These are phyloP conservation scores for Sphaerosporella brunnea DNA, from an alignment of 495 filamentous ascomycete species.

Conservation along the genomic window DNA sequence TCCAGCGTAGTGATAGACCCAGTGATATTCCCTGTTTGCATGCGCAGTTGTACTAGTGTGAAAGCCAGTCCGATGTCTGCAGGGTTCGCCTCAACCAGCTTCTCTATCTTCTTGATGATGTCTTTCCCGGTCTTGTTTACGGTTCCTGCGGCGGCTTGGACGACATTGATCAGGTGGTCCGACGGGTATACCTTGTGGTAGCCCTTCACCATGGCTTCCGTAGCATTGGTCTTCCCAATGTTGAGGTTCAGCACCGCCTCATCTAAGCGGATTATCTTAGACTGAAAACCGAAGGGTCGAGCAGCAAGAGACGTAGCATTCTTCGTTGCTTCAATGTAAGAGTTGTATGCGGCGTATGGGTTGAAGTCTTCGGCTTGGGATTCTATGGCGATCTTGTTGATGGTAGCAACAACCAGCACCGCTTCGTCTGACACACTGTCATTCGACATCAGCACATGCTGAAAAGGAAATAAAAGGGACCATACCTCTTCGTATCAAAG, in stretches of 20 bases:
- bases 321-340: constrained; percentile 28
- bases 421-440: constrained; percentile 59
- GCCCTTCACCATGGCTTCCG: constrained; percentile 27
- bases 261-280: constrained; percentile 49
- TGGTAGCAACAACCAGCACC: constrained; percentile 57
- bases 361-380: constrained; percentile 43
- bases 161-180: constrained; percentile 30
- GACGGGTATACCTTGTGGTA: constrained; percentile 28
- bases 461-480: constrained; percentile 2
- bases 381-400: constrained; percentile 45
- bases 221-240: constrained; percentile 56
- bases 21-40: constrained; percentile 53
- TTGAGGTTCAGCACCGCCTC: constrained; percentile 55
- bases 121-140: constrained; percentile 45
- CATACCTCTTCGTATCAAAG: constrained; percentile 47
- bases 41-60: constrained; percentile 69
- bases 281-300: constrained; percentile 61
- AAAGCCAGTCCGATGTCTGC: constrained; percentile 70
- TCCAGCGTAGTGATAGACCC: constrained; percentile 63
- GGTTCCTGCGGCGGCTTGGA: constrained; percentile 63
- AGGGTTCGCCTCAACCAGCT: constrained; percentile 57
- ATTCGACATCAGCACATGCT: constrained; percentile 18
- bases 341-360: constrained; percentile 51
- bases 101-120: constrained; percentile 48
- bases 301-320: constrained; percentile 40